Conservation (phyloP, 225 moss, liverwort and hornwort genomes). For the Thuidium tamariscinum region DNA sequence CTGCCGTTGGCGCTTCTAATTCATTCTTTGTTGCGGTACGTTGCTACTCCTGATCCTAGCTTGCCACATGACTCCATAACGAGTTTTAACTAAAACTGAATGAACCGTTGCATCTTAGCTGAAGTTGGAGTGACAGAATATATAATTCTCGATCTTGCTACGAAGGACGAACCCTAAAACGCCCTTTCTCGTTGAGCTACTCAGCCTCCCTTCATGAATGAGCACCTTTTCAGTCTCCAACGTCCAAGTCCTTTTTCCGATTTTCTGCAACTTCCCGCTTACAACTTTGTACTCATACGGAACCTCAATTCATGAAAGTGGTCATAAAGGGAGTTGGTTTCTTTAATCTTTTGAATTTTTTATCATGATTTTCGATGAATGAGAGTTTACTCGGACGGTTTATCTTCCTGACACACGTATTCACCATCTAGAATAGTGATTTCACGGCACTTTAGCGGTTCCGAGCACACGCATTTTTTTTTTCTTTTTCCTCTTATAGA, state of each 20-base stretch:
- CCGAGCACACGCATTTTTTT: not conserved
- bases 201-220: too few relatives aligned
- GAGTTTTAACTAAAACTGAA: not conserved
- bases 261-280: not conserved
- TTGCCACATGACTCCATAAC: not conserved
- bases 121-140: not conserved
- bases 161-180: not conserved
- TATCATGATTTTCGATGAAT: not conserved
- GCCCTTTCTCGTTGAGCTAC: not conserved
- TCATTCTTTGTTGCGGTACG: not conserved
- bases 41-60: not conserved
- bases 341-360: not conserved
- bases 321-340: too few relatives aligned
- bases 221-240: not conserved
- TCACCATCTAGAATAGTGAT: not conserved
- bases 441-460: not conserved
- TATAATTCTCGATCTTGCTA: not conserved
- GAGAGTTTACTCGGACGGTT: not conserved
- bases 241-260: not conserved
- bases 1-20: not conserved
- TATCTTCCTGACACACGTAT: not conserved
- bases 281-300: not conserved
- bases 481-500: not conserved
- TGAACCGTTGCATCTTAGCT: not conserved
- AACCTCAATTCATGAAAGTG: not conserved